Conservation (phyloP, 2,329 filamentous ascomycete species). For the Penicillium fuscoglaucum region DNA sequence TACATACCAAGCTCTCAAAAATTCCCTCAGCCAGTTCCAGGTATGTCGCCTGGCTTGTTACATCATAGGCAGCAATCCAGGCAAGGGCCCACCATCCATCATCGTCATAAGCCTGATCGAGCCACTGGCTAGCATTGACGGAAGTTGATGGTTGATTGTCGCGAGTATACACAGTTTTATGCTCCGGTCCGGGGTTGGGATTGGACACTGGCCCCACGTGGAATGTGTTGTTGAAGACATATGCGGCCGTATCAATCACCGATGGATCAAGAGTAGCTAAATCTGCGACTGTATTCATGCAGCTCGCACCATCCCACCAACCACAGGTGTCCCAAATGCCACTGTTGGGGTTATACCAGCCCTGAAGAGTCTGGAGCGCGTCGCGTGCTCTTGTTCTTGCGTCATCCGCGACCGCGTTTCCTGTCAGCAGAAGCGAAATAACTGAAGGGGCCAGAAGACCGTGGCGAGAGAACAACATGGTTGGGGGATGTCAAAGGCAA, state of each 20-base stretch:
- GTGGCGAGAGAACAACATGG: conserved; percentile 17
- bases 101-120: conserved; percentile 50
- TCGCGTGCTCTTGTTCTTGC: conserved; percentile 15
- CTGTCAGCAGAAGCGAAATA: conserved; percentile 9
- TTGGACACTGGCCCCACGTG: conserved; percentile 24
- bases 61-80: conserved; percentile 57
- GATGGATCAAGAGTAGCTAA: conserved; percentile 43
- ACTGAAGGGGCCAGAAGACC: conserved; percentile 12
- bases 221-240: conserved; percentile 50
- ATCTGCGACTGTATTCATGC: conserved; percentile 62
- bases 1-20: conserved; percentile 48
- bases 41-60: conserved; percentile 49
- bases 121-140: conserved; percentile 29
- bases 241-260: conserved; percentile 34
- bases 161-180: conserved; percentile 14
- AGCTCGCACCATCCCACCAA: conserved; percentile 77
- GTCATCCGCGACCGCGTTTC: conserved; percentile 15
- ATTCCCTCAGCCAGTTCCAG: conserved; percentile 51
- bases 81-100: conserved; percentile 57
- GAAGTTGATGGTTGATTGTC: conserved; percentile 7
- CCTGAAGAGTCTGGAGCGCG: conserved; percentile 53
- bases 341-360: conserved; percentile 60
- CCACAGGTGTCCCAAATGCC: conserved; percentile 64
- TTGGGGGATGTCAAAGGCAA: background rate
- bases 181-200: conserved; percentile 19